Evolutionary conservation across 768 basidiomycete genomes (phyloP).

Genomic region (Russula emetica): DNA sequence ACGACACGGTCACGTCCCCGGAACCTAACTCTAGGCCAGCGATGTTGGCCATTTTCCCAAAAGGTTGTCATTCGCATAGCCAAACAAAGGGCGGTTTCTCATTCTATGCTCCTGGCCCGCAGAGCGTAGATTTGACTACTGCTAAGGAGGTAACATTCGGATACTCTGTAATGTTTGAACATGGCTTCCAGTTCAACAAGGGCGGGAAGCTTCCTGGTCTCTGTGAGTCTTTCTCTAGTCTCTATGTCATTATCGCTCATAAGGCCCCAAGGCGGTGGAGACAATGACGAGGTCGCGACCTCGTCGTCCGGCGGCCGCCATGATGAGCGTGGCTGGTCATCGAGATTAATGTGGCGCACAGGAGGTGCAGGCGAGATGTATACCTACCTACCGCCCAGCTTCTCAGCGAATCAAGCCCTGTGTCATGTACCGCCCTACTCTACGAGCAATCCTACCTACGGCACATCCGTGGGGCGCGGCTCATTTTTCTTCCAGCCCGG

Average conservation of each 20-base stretch:
- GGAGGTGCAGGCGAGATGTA: slow-evolving; percentile 62
- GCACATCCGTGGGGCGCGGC: slow-evolving; percentile 64
- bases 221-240: slow-evolving; percentile 43
- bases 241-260: slow-evolving; percentile 7
- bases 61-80: background rate
- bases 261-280: slow-evolving; percentile 48
- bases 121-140: slow-evolving; percentile 46
- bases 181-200: slow-evolving; percentile 57
- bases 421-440: slow-evolving; percentile 47
- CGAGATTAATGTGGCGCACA: slow-evolving; percentile 65
- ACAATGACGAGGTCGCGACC: slow-evolving; percentile 43
- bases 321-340: slow-evolving; percentile 53
- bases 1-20: background rate
- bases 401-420: slow-evolving; percentile 44
- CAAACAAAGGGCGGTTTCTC: slow-evolving; percentile 50
- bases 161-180: slow-evolving; percentile 57
- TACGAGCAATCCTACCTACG: slow-evolving; percentile 56
- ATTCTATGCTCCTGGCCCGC: slow-evolving; percentile 64
- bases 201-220: slow-evolving; percentile 74
- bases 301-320: slow-evolving; percentile 65
- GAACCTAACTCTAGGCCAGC: background rate
- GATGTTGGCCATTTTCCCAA: background rate
- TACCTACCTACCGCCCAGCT: slow-evolving; percentile 56
- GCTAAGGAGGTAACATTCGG: slow-evolving; percentile 68
- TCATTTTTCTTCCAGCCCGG: slow-evolving; percentile 58